Evolutionary conservation across 768 basidiomycete species (phyloP), one percentile per base, ranked within the genome.

Genomic region (Trametes maxima): DNA sequence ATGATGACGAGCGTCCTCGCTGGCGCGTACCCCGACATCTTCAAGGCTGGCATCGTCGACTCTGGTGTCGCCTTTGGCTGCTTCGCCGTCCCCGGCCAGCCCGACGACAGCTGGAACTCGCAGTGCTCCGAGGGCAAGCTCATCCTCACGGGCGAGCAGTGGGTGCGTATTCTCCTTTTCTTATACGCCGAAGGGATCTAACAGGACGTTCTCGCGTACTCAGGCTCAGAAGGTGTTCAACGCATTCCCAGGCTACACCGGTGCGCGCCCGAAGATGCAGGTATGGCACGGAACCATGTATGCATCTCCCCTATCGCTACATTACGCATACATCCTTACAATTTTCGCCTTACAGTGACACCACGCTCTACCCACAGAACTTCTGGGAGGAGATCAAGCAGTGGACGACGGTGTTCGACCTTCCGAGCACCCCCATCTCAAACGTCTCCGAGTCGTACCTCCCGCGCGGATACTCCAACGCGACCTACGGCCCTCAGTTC

Each of bases 1-100:
- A 85, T 85, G 84, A 85, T 84, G 83, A 84, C 83, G 59, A 82
- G 79, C 67, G 82, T 84, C 28, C 73, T 84, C 49, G 72, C 74
- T 48, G 83, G 81, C 36, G 78, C 80, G 19, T 84, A 85, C 71
- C 83, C 83, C n/a, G 80, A 85, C 59, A 67, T 85, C 40, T 81
- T 83, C 74, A 60, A 65, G 45, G 84, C 81, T 17, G 82, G 78
- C 21, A 65, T 79, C 44, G 79, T 76, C 25, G 80, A 78, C 68
- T 79, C 82, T 37, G 82, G 83, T 49, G 83, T 84, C 46, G 77
- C 83, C 8, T 83, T 78, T 58, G 82, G 75, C 11, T 85, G 83
- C 74, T 84, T 83, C 69, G 79, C 75, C 37, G 80, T 80, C 14
- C 65, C 81, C 14, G 62, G 60, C 19, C 60, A 62, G 59, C 62